Evolutionary conservation across 2,329 filamentous ascomycete species (phyloP).

Genomic region (Talaromyces sp.): DNA sequence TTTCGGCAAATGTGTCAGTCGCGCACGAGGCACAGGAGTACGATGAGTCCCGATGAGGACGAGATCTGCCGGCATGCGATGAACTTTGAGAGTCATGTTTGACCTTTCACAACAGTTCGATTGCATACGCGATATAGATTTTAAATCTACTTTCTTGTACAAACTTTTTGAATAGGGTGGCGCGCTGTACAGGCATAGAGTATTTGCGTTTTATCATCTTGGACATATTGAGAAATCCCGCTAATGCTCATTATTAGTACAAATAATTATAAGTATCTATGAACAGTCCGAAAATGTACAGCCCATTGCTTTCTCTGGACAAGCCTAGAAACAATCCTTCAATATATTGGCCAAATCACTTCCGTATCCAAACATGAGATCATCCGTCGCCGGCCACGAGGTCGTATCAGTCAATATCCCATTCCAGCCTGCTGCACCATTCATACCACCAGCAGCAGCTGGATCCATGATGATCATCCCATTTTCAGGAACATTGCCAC

Average conservation of each 20-base stretch:
- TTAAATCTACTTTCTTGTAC: background rate
- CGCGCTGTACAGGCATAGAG: background rate
- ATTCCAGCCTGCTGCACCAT: conserved; percentile 19
- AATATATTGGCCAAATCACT: conserved; percentile 58
- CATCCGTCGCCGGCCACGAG: conserved; percentile 27
- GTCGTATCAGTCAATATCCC: conserved; percentile 28
- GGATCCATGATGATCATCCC: background rate
- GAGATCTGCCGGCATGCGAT: conserved; percentile 14
- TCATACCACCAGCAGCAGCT: background rate
- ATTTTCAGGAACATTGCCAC: too few relatives aligned
- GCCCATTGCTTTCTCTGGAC: background rate
- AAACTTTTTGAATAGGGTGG: background rate
- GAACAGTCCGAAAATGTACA: background rate
- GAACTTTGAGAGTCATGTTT: background rate
- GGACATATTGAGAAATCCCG: background rate
- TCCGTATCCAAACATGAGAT: conserved; percentile 47
- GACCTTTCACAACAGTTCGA: background rate
- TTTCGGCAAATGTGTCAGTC: conserved; percentile 70
- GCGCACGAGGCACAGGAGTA: background rate
- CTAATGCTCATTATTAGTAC: background rate
- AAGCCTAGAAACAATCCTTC: conserved; percentile 38
- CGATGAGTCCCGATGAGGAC: conserved; percentile 14
- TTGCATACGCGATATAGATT: background rate
- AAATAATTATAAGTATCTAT: background rate
- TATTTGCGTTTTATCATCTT: background rate